Conservation (phyloP, 768 basidiomycete genomes). For the Gloeopeniophorella convolvens region DNA sequence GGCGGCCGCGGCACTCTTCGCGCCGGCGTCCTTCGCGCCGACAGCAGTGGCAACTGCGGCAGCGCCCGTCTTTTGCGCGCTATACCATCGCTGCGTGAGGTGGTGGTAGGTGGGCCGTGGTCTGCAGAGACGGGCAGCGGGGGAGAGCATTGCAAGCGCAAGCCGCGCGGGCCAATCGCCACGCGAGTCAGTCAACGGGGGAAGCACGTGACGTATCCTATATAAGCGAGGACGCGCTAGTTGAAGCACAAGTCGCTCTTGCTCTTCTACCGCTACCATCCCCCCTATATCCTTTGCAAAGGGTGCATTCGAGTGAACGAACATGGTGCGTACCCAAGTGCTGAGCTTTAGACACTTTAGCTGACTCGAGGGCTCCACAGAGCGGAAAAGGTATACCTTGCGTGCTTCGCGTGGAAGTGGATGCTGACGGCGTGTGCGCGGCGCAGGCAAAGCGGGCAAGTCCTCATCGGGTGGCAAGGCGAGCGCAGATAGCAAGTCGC, state of each 20-base stretch:
- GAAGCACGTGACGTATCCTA: conserved; percentile 7
- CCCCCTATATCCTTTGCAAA: background rate
- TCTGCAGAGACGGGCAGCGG: background rate
- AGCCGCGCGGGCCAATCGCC: background rate
- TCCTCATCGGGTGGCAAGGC: conserved; percentile 31
- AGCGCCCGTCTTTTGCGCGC: background rate
- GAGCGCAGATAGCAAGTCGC: conserved; percentile 44
- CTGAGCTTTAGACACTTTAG: background rate
- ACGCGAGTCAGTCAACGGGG: background rate
- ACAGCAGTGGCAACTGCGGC: no score
- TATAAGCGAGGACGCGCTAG: conserved; percentile 8
- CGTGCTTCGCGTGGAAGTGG: background rate
- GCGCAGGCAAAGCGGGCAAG: conserved; percentile 38
- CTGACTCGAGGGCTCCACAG: conserved; percentile 2
- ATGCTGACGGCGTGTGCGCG: background rate
- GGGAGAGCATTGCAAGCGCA: background rate
- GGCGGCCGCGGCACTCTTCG: background rate
- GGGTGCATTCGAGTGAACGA: background rate
- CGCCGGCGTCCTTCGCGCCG: background rate
- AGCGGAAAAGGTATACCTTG: conserved; percentile 17
- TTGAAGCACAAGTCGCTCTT: conserved; percentile 4
- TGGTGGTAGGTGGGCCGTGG: background rate
- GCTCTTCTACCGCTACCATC: conserved; percentile 12
- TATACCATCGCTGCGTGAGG: conserved; percentile 5
- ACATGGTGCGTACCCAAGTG: conserved; percentile 7